phyloP scores from a whole-genome alignment of 2,329 filamentous ascomycete species.

The Gnomoniopsis smithogilvyi region DNA sequence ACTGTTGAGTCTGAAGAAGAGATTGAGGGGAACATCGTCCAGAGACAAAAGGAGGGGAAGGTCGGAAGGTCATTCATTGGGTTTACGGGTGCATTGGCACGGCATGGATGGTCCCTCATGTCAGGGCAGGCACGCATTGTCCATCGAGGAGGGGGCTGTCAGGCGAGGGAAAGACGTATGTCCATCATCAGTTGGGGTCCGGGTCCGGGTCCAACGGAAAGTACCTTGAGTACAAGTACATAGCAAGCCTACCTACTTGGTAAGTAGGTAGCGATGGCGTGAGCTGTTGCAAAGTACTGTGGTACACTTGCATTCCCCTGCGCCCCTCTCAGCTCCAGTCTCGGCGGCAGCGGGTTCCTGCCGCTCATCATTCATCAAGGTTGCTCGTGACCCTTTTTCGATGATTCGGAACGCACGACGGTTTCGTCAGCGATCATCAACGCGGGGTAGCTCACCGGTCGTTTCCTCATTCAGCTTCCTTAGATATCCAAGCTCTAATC shows the following conservation, averaged over 20 bases:
- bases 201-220: not conserved
- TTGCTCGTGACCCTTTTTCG: not conserved
- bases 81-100: not conserved
- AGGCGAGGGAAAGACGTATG: not conserved
- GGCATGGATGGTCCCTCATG: not conserved
- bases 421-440: slow-evolving; percentile 9
- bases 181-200: not conserved
- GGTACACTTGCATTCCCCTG: not conserved
- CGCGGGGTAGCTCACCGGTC: not conserved
- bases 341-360: not conserved
- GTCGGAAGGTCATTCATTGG: slow-evolving; percentile 9
- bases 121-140: slow-evolving; percentile 14
- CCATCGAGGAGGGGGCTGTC: slow-evolving; percentile 1
- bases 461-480: not conserved
- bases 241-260: not conserved
- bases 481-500: too few species aligned
- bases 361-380: not conserved
- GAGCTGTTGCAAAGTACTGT: slow-evolving; percentile 1
- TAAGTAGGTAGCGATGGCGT: slow-evolving; percentile 12
- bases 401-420: not conserved
- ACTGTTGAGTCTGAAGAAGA: slow-evolving; percentile 3
- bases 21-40: slow-evolving; percentile 11
- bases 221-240: not conserved
- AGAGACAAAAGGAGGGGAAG: slow-evolving; percentile 16
- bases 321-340: not conserved